phyloP scores from a whole-genome alignment of 2,329 filamentous ascomycete species.

The Didymosphaeria variabile region DNA sequence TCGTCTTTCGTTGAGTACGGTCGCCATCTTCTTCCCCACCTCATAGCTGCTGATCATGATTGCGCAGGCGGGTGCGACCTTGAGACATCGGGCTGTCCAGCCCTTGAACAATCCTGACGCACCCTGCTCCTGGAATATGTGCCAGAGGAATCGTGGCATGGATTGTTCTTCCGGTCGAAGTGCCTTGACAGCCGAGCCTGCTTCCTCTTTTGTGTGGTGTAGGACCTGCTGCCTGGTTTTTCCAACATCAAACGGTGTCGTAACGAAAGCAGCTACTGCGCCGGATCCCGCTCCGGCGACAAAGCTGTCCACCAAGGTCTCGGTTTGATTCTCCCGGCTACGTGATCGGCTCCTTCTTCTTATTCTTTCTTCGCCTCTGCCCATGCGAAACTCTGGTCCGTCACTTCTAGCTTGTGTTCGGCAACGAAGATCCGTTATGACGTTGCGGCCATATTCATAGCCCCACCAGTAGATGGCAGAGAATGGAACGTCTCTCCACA shows the following conservation, averaged over 20 bases:
- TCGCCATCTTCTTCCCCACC: constrained; percentile 88
- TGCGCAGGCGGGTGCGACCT: constrained; percentile 94
- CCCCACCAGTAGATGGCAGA: constrained; percentile 98
- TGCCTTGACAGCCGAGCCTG: constrained; percentile 53
- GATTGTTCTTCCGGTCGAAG: constrained; percentile 74
- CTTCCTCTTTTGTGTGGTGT: constrained; percentile 61
- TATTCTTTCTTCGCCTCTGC: constrained; percentile 42
- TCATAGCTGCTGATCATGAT: constrained; percentile 99
- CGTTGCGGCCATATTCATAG: constrained; percentile 83
- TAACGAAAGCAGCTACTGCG: constrained; percentile 84
- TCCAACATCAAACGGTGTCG: constrained; percentile 95
- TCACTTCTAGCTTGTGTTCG: constrained; percentile 53
- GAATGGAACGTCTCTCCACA: constrained; percentile 98
- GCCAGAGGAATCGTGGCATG: constrained; percentile 85
- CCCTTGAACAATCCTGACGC: constrained; percentile 83
- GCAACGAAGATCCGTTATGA: constrained; percentile 72
- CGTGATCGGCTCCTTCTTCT: constrained; percentile 60
- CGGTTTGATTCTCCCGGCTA: constrained; percentile 73
- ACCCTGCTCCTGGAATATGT: constrained; percentile 90
- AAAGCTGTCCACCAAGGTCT: constrained; percentile 89
- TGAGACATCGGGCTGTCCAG: constrained; percentile 89
- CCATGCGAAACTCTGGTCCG: constrained; percentile 43
- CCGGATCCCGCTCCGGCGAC: constrained; percentile 84
- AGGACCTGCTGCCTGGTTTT: constrained; percentile 94
- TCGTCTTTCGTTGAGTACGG: constrained; percentile 72